These are phyloP conservation scores for Uromyces viciae-fabae DNA, from an alignment of 1,284 basidiomycete species.

Conservation along the genomic window DNA sequence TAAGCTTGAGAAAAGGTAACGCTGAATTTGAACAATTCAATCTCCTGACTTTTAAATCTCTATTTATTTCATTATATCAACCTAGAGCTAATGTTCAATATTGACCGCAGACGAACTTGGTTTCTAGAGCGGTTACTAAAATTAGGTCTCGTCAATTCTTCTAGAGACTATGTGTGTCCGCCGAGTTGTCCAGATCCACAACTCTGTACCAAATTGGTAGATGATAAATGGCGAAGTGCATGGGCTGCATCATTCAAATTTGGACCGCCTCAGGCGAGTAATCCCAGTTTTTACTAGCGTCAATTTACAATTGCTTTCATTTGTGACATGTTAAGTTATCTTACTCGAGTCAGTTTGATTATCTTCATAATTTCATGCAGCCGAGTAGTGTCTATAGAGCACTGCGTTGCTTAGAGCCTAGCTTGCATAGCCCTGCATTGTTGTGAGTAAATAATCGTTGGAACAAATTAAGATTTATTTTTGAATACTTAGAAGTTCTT, in stretches of 20 bases:
- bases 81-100: not conserved
- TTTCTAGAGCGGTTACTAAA: slow-evolving; percentile 90
- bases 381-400: slow-evolving; percentile 44
- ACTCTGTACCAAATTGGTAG: slow-evolving; percentile 76
- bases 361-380: not conserved
- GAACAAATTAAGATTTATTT: not conserved
- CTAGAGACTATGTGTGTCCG: slow-evolving; percentile 74
- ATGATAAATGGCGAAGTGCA: slow-evolving; percentile 87
- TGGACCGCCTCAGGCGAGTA: slow-evolving; percentile 59
- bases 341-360: too few relatives aligned
- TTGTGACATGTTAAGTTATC: too few relatives aligned
- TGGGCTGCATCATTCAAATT: slow-evolving; percentile 82
- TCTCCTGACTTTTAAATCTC: too few relatives aligned
- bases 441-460: slow-evolving; percentile 22
- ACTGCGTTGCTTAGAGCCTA: slow-evolving; percentile 43
- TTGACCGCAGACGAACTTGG: slow-evolving; percentile 69
- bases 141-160: slow-evolving; percentile 75
- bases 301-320: too few relatives aligned
- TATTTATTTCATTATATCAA: not conserved
- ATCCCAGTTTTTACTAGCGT: too few relatives aligned
- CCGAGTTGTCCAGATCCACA: slow-evolving; percentile 74
- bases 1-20: slow-evolving; percentile 76
- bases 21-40: too few relatives aligned
- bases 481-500: not conserved
- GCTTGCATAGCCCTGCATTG: slow-evolving; percentile 42